Evolutionary conservation across 306 rosid genomes (phyloP).

Genomic region (Cicer chorassanicum): DNA sequence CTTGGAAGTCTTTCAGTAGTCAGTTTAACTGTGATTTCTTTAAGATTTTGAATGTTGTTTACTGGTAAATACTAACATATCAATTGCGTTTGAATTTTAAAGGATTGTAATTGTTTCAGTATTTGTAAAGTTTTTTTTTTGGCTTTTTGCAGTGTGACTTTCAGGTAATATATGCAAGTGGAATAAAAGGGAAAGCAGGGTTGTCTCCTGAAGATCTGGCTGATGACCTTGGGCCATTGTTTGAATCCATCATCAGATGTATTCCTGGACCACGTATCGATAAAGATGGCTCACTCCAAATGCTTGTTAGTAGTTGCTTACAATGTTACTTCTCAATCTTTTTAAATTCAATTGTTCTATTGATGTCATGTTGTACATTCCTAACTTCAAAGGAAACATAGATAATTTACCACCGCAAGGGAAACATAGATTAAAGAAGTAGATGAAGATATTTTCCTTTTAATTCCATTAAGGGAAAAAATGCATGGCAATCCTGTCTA

Average conservation of each 20-base stretch:
- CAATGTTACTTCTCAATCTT: conserved; percentile 18
- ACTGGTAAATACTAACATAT: conserved; percentile 13
- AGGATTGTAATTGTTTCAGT: conserved; percentile 37
- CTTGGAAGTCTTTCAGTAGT: conserved; percentile 8
- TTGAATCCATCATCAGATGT: conserved; percentile 93
- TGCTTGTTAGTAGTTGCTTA: conserved; percentile 79
- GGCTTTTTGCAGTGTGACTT: conserved; percentile 80
- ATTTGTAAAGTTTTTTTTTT: conserved; percentile 27
- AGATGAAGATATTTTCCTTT: conserved; percentile 11
- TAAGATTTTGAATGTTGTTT: conserved; percentile 24
- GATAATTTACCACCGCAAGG: conserved; percentile 19
- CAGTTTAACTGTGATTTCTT: conserved; percentile 13
- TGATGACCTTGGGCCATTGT: conserved; percentile 97
- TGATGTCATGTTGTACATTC: conserved; percentile 16
- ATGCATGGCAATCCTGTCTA: conserved; percentile 27
- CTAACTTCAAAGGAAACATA: conserved; percentile 35
- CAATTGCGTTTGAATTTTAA: conserved; percentile 25
- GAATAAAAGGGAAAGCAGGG: conserved; percentile 95
- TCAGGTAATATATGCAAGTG: conserved; percentile 97
- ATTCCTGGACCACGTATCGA: conserved; percentile 96
- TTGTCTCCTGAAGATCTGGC: conserved; percentile 84
- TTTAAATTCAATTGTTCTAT: conserved; percentile 7
- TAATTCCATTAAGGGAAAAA: conserved; percentile 34
- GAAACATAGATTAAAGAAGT: conserved; percentile 34
- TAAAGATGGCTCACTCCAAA: conserved; percentile 91